Conservation (phyloP, 2,329 filamentous ascomycete species). For the Microcera coccophila region DNA sequence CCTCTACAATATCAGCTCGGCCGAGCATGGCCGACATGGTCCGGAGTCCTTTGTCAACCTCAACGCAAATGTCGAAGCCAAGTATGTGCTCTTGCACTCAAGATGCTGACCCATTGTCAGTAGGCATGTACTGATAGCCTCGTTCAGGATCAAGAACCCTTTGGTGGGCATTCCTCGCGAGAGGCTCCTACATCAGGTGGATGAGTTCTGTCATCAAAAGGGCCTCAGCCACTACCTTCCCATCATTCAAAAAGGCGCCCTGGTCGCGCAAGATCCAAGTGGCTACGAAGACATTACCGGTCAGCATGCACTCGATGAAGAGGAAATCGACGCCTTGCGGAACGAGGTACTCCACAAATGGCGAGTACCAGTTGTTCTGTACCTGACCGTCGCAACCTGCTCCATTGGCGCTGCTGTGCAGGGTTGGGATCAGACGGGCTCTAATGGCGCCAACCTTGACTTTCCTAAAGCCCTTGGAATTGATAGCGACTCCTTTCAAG, state of each 20-base stretch:
- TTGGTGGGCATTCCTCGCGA: conserved; percentile 50
- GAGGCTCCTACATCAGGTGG: conserved; percentile 52
- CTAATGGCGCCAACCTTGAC: conserved; percentile 60
- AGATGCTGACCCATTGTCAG: neutral
- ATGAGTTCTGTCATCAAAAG: conserved; percentile 59
- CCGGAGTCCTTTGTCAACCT: conserved; percentile 39
- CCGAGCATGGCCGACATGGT: conserved; percentile 35
- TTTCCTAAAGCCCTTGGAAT: conserved; percentile 53
- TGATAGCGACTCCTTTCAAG: conserved; percentile 31
- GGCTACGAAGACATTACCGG: conserved; percentile 57
- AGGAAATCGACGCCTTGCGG: conserved; percentile 56
- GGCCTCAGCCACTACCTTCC: conserved; percentile 55
- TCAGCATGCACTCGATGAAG: conserved; percentile 54
- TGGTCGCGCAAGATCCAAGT: conserved; percentile 67
- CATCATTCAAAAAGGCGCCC: conserved; percentile 63
- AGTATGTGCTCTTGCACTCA: conserved; percentile 31
- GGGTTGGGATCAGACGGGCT: conserved; percentile 65
- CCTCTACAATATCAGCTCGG: conserved; percentile 28
- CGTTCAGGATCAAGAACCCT: conserved; percentile 41
- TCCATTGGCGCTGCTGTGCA: conserved; percentile 68
- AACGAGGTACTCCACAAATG: conserved; percentile 66
- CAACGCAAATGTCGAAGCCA: conserved; percentile 45
- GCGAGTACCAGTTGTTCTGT: conserved; percentile 58
- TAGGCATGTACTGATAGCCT: conserved; percentile 21
- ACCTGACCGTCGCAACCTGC: conserved; percentile 64